Evolutionary conservation across 345 rosid species (phyloP).

Genomic region (Eucalyptus virginea): DNA sequence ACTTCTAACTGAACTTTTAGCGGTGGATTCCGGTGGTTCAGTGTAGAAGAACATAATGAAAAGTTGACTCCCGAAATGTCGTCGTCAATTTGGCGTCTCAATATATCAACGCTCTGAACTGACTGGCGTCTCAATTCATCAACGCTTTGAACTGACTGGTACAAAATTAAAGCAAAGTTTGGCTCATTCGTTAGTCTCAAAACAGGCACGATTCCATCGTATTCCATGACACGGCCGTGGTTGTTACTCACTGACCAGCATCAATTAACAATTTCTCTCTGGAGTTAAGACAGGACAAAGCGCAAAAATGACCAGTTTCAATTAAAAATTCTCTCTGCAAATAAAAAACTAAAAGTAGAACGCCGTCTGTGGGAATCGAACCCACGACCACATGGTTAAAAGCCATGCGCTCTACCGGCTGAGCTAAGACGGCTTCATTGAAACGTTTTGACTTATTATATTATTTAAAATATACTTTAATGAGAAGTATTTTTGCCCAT

Average conservation of each 20-base stretch:
- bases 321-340: no score
- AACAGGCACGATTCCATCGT: background rate
- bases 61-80: background rate
- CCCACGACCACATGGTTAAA: slow-evolving; percentile 79
- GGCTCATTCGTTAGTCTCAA: background rate
- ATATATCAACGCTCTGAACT: background rate
- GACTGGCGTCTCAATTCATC: background rate
- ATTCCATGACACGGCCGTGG: background rate
- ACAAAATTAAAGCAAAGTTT: background rate
- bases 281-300: background rate
- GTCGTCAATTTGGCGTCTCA: background rate
- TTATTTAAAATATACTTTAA: fast-evolving
- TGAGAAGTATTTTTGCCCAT: no score
- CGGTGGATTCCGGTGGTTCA: background rate
- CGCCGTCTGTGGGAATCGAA: slow-evolving; percentile 82
- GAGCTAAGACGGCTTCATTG: slow-evolving; percentile 40
- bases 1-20: background rate
- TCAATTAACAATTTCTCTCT: background rate
- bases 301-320: background rate
- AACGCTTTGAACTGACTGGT: background rate
- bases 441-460: fast-evolving
- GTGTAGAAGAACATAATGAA: background rate
- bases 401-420: slow-evolving; percentile 82
- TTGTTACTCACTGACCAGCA: background rate
- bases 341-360: background rate